Base-by-base conservation (phyloP, 2,329 filamentous ascomycete species). In the Ilyonectria sp. region DNA sequence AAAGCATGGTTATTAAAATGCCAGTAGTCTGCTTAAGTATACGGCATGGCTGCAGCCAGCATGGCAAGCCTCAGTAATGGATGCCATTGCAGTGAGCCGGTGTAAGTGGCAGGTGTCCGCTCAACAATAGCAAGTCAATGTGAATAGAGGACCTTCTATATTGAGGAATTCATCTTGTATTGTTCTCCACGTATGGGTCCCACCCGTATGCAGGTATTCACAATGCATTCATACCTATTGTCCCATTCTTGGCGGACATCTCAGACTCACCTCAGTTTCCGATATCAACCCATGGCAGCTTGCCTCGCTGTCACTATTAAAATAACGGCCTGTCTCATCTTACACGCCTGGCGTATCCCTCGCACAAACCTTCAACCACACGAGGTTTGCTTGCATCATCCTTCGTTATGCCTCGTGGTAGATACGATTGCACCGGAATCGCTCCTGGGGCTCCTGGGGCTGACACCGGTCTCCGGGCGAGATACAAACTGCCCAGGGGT, bases 331-430 rank as follows among this genome's bases (percentile, higher is more conserved):
- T 50, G 2, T 9, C 17, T n/a, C 47, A 9, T 29, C 23, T 31
- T 9, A 11, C 23, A 50, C 23, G n/a, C 40, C n/a, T 19, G 23
- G 23, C 15, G 7, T 43, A 23, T 17, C 15, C 23, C 26, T 31
- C 15, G 8, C n/a, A 21, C 19, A 37, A 8, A 17, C 4, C 33
- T 19, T 47, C 6, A 19, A 6, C 19, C 8, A 3, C 40, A n/a
- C 40, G 40, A n/a, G 1, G n/a, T n/a, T n/a, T 43, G 6, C 8
- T n/a, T n/a, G 15, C n/a, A 40, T n/a, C 17, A n/a, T n/a, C 40
- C n/a, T 35, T 23, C 5, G 19, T 7, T 29, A 57, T 66, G 57
- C 50, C 44, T 57, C 52, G 44, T 26, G 33, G 35, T n/a, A 44
- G 35, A 29, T 46, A 61, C 13, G 33, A 53, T n/a, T 23, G 35